A percentile compares a stretch with the other conserved stretches of the same genome.
phyloP scores from a whole-genome alignment of 2,329 filamentous ascomycete genomes.

The Pezicula rhizophila region DNA sequence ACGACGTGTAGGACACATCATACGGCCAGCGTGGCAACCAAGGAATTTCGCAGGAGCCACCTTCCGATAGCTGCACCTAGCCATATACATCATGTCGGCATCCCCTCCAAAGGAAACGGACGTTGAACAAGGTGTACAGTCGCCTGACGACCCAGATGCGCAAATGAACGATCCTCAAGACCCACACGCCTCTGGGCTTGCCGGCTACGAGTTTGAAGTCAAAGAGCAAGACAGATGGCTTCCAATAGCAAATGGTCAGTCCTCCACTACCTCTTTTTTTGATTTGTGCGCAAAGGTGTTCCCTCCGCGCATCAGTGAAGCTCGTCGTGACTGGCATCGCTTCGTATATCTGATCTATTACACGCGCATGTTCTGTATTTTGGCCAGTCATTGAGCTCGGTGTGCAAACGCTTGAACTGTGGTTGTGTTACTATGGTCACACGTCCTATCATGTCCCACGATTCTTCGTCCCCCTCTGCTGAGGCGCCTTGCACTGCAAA shows the following conservation, averaged over 20 bases:
- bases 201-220: slow-evolving; percentile 77
- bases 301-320: slow-evolving; percentile 19
- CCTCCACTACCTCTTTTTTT: slow-evolving; percentile 32
- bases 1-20: slow-evolving; percentile 18
- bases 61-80: slow-evolving; percentile 35
- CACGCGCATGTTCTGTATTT: slow-evolving; percentile 23
- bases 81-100: slow-evolving; percentile 91
- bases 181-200: slow-evolving; percentile 65
- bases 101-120: slow-evolving; percentile 83
- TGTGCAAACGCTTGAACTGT: slow-evolving; percentile 23
- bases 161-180: slow-evolving; percentile 85
- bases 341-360: slow-evolving; percentile 41
- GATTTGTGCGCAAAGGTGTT: slow-evolving; percentile 41
- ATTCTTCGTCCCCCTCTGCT: slow-evolving; percentile 44
- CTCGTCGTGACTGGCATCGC: slow-evolving; percentile 39
- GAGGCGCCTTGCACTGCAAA: slow-evolving; percentile 43
- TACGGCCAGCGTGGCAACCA: slow-evolving; percentile 25
- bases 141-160: slow-evolving; percentile 83
- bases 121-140: slow-evolving; percentile 88
- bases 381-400: slow-evolving; percentile 25
- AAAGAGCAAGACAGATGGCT: slow-evolving; percentile 3
- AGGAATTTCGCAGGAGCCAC: slow-evolving; percentile 21
- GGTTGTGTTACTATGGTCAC: slow-evolving; percentile 23
- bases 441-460: slow-evolving; percentile 50
- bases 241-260: slow-evolving; percentile 84